phyloP scores from a whole-genome alignment of 176 grass and related monocot species.

The Eragrostis nindensis region DNA sequence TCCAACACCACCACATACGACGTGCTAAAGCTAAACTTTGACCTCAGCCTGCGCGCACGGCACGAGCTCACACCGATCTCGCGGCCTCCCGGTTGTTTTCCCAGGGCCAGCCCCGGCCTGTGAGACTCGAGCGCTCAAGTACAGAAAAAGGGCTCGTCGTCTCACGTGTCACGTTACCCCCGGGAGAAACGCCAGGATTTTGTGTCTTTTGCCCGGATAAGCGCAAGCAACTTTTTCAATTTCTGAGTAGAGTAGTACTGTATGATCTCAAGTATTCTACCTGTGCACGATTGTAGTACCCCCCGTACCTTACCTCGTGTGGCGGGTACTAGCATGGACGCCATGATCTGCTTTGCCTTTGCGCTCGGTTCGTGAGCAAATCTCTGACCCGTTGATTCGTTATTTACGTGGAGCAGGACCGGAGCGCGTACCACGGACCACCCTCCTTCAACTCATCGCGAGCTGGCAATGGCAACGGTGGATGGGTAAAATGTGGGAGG shows the following conservation, averaged over 20 bases:
- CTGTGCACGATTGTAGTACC: not conserved
- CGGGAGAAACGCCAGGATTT: not conserved
- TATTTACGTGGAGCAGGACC: not conserved
- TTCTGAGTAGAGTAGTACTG: not conserved
- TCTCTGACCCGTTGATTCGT: constrained; percentile 26
- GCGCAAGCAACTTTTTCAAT: not conserved
- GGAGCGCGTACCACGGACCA: not conserved
- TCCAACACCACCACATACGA: not conserved
- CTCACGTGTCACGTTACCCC: too few species aligned
- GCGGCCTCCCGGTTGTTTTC: too few species aligned
- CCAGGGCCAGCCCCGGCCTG: too few species aligned
- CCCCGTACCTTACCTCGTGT: not conserved
- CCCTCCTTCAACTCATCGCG: not conserved
- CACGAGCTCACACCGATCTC: too few species aligned
- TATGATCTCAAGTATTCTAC: not conserved
- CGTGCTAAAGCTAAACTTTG: not conserved
- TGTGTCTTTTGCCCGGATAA: not conserved
- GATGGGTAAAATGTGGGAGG: too few species aligned
- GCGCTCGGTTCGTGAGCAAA: not conserved
- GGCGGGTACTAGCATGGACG: not conserved
- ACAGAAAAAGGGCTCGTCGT: not conserved
- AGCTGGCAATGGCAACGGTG: too few species aligned
- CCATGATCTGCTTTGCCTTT: not conserved
- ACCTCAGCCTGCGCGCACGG: too few species aligned
- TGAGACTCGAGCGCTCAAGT: too few species aligned